Percentiles rank a stretch among this genome's conserved stretches.
These are phyloP conservation scores for Suillus paluster DNA, from an alignment of 768 basidiomycete genomes.

Conservation along the genomic window DNA sequence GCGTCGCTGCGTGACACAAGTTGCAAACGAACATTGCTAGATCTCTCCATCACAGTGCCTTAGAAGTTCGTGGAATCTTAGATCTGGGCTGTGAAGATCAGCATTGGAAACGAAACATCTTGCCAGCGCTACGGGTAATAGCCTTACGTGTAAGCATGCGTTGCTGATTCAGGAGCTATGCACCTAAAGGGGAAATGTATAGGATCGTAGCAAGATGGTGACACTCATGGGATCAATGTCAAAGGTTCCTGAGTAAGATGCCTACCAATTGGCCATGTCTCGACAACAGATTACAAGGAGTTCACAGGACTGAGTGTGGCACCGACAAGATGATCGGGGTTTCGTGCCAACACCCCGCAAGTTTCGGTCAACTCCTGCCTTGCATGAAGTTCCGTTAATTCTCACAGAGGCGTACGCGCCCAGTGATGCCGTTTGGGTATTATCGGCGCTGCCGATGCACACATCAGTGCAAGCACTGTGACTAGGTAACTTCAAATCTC, in stretches of 20 bases:
- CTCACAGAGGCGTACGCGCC: slow-evolving; percentile 10
- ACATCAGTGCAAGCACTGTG: slow-evolving; percentile 36
- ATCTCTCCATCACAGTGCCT: slow-evolving; percentile 1
- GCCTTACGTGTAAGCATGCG: slow-evolving; percentile 6
- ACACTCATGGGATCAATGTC: slow-evolving; percentile 14
- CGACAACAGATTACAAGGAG: slow-evolving; percentile 19
- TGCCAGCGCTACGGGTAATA: slow-evolving; percentile 7
- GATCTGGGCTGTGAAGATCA: slow-evolving; percentile 14
- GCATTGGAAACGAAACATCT: slow-evolving; percentile 14
- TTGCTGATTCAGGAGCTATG: neutral
- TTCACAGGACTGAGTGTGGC: slow-evolving; percentile 24
- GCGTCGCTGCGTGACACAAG: neutral
- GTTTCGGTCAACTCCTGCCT: slow-evolving; percentile 9
- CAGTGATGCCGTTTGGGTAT: slow-evolving; percentile 34
- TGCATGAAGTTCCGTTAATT: slow-evolving; percentile 7
- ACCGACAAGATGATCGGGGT: slow-evolving; percentile 23
- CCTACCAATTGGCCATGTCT: slow-evolving; percentile 15
- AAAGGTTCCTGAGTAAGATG: slow-evolving; percentile 29
- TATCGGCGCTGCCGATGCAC: slow-evolving; percentile 17
- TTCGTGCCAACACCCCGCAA: slow-evolving; percentile 15
- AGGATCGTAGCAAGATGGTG: slow-evolving; percentile 8
- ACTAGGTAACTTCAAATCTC: slow-evolving; percentile 37
- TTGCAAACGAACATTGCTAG: slow-evolving; percentile 3
- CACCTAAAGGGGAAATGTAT: neutral
- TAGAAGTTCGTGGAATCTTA: neutral